A percentile compares a stretch with the other conserved stretches of the same genome.
Evolutionary conservation across 2,329 filamentous ascomycete genomes (phyloP).

Genomic region (Pseudopyrenochaeta lycopersici): DNA sequence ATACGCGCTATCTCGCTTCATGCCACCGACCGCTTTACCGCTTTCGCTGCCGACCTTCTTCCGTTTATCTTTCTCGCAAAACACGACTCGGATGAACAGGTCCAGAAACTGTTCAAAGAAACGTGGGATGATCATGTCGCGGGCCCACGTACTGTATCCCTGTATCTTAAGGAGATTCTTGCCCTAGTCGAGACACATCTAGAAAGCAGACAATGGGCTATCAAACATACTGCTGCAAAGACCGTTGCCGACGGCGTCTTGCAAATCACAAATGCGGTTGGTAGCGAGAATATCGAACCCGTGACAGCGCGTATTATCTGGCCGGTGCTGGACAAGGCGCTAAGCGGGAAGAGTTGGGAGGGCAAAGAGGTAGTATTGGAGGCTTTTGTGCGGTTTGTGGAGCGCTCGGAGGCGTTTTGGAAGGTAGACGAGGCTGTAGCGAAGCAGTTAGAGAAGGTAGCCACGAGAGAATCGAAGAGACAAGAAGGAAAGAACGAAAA

Average conservation of each 20-base stretch:
- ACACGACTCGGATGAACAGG: conserved; percentile 83
- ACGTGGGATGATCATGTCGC: conserved; percentile 94
- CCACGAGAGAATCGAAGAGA: conserved; percentile 84
- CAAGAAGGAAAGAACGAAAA: conserved; percentile 80
- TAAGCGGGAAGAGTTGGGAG: conserved; percentile 89
- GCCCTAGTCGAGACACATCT: conserved; percentile 72
- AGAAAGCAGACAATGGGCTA: conserved; percentile 83
- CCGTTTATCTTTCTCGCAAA: conserved; percentile 90
- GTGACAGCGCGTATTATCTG: conserved; percentile 73
- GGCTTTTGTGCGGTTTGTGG: conserved; percentile 80
- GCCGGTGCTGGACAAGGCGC: conserved; percentile 82
- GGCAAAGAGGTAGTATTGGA: conserved; percentile 87
- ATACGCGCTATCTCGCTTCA: conserved; percentile 83
- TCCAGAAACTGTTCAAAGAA: conserved; percentile 79
- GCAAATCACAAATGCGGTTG: conserved; percentile 67
- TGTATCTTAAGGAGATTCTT: conserved; percentile 86
- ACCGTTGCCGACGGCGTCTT: conserved; percentile 77
- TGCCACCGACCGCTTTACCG: conserved; percentile 86
- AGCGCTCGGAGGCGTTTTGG: conserved; percentile 68
- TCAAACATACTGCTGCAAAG: conserved; percentile 88
- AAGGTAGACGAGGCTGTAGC: conserved; percentile 65
- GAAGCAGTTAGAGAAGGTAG: conserved; percentile 73
- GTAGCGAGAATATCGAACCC: conserved; percentile 66
- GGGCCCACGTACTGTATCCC: conserved; percentile 78
- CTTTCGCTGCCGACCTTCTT: conserved; percentile 76